A percentile compares a stretch with the other conserved stretches of the same genome.
Conservation (phyloP, 306 rosid genomes). For the Cucurbita moschata region DNA sequence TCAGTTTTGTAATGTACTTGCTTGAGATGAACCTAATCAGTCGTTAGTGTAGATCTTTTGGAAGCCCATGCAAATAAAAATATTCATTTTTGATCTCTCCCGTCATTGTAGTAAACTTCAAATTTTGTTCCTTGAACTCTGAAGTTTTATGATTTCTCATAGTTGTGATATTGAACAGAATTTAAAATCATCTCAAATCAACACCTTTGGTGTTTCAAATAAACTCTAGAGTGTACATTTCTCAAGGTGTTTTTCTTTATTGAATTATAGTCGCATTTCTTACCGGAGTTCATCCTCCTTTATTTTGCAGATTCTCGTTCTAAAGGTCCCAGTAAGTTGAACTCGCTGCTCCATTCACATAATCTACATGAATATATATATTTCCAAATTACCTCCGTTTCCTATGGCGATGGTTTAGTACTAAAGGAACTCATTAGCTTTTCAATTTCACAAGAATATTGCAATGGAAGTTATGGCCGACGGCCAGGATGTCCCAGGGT, state of each 20-base stretch:
- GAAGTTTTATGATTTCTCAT: neutral
- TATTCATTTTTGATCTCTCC: neutral
- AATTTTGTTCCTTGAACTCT: neutral
- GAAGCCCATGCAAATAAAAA: neutral
- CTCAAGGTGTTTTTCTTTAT: neutral
- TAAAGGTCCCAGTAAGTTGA: slow-evolving; percentile 63
- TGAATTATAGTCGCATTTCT: slow-evolving; percentile 1
- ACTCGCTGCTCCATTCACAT: neutral
- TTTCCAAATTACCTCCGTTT: slow-evolving; percentile 6
- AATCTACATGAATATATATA: neutral
- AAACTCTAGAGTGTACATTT: neutral
- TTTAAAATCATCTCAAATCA: neutral
- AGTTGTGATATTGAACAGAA: neutral
- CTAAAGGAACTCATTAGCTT: slow-evolving; percentile 8
- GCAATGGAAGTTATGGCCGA: slow-evolving; percentile 50
- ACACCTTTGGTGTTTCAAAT: neutral
- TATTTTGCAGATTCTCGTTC: slow-evolving; percentile 58
- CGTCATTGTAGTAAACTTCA: neutral
- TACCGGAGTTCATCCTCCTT: slow-evolving; percentile 2
- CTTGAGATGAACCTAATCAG: neutral
- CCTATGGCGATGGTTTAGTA: slow-evolving; percentile 6
- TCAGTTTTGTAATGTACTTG: neutral
- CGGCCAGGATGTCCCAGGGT: slow-evolving; percentile 32
- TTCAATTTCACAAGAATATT: slow-evolving; percentile 39
- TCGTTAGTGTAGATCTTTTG: neutral